Evolutionary conservation across 345 rosid genomes (phyloP), one percentile per base, ranked within the genome.

Genomic region (Triadica sebifera): DNA sequence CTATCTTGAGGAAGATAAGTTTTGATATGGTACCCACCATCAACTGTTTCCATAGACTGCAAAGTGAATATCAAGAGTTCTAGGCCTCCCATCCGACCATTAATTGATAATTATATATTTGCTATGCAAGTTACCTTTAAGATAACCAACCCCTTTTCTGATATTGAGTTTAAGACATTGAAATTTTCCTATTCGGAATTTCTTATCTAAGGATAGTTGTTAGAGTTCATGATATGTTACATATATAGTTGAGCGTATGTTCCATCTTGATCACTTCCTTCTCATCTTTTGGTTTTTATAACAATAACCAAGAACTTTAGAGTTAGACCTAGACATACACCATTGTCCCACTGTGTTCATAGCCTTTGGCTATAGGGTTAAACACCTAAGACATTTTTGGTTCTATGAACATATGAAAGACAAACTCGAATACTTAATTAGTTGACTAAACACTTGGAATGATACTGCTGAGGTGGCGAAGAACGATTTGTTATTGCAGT

Each of bases 401-500:
- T 38, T 62, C 20, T 41, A 62, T 37, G 11, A 62, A 25, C 43
- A 56, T 56, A 56, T 8, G 19, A 29, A 24, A 37, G 17, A 38
- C 3, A 37, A 9, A 37, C n/a, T n/a, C 39, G 25, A 6, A 49
- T 75, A 72, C 67, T 76, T 81, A 76, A 78, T 63, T 51, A n/a
- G 78, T 83, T 83, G 88, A 83, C 84, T 43, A n/a, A 71, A 66
- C 68, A 53, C n/a, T 65, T 59, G 65, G 47, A 61, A 34, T 50
- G 47, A 50, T 43, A 15, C 2, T 13, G 66, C 58, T 73, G 74
- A 74, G 20, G 3, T 76, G 84, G 78, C 65, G 5, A 55, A 24
- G 15, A 6, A 15, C 38, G 5, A 79, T 72, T 72, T 64, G 74
- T 61, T 72, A 68, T 4, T 7, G 19, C 2, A 37, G 39, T 74